phyloP scores from a whole-genome alignment of 768 basidiomycete species.

The Trametes villosa region DNA sequence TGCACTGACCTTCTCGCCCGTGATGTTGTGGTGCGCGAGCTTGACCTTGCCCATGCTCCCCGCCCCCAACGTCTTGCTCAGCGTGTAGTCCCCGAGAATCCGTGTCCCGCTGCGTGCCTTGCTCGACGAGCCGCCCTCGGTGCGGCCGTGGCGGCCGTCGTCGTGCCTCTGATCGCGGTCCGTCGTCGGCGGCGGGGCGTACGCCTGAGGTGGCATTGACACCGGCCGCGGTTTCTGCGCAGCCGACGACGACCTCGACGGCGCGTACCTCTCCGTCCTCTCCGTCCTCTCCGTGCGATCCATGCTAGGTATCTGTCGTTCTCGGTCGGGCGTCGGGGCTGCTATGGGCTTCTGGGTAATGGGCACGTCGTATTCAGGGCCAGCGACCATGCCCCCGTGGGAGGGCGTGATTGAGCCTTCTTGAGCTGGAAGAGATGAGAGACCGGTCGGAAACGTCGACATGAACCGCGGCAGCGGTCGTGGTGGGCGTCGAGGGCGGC shows the following conservation, averaged over 20 bases:
- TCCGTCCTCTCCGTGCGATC: constrained; percentile 33
- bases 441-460: constrained; percentile 53
- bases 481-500: constrained; percentile 8
- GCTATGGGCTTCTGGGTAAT: constrained; percentile 43
- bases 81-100: constrained; percentile 91
- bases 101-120: constrained; percentile 45
- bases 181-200: constrained; percentile 32
- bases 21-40: constrained; percentile 85
- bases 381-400: constrained; percentile 57
- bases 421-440: constrained; percentile 25
- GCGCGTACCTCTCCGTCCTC: constrained; percentile 29
- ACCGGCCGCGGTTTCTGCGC: constrained; percentile 59
- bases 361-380: constrained; percentile 70
- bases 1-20: constrained; percentile 82
- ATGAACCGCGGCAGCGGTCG: constrained; percentile 32
- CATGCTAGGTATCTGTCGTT: constrained; percentile 35
- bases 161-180: constrained; percentile 34
- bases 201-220: constrained; percentile 74
- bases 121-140: constrained; percentile 28
- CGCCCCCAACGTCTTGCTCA: constrained; percentile 96
- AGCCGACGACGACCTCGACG: constrained; percentile 31
- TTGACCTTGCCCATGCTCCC: constrained; percentile 99
- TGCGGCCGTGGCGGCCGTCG: constrained; percentile 23
- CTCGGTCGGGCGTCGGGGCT: constrained; percentile 18
- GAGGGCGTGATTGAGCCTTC: constrained; percentile 48